These are phyloP conservation scores for Ustilago sp. DNA, from an alignment of 1,284 basidiomycete species.

Conservation along the genomic window DNA sequence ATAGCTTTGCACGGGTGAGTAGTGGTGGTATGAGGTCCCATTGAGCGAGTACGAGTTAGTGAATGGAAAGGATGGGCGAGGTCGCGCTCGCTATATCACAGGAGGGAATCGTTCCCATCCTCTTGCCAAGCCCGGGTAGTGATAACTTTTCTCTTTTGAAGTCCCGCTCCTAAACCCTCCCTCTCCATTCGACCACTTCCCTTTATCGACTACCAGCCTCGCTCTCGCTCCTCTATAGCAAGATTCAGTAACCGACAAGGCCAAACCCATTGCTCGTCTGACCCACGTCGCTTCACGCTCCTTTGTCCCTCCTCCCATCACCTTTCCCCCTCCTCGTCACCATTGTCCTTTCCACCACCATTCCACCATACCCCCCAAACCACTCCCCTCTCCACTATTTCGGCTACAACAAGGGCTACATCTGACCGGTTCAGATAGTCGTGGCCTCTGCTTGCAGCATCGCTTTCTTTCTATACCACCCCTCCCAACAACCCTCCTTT, in stretches of 20 bases:
- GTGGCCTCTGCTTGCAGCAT: conserved; percentile 36
- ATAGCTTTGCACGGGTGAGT: too few relatives aligned
- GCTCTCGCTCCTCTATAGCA: not conserved
- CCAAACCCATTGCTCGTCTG: conserved; percentile 1
- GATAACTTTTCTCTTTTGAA: conserved; percentile 12
- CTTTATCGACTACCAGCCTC: not conserved
- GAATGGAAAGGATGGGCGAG: not conserved
- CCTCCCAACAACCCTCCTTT: conserved; percentile 6
- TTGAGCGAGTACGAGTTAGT: not conserved
- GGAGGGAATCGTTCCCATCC: conserved; percentile 12
- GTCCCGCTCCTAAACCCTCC: too few relatives aligned
- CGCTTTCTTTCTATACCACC: not conserved
- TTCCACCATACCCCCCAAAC: not conserved
- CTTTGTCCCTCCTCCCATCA: conserved; percentile 6
- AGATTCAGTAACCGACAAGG: not conserved
- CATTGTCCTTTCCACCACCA: conserved; percentile 6
- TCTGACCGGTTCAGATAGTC: conserved; percentile 38
- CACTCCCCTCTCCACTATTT: conserved; percentile 6
- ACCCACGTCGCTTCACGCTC: conserved; percentile 3
- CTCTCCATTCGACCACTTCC: not conserved
- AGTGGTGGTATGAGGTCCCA: too few relatives aligned
- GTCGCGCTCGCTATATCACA: conserved; percentile 18
- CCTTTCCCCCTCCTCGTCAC: conserved; percentile 6
- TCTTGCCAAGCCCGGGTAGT: conserved; percentile 16
- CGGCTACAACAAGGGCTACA: conserved; percentile 34